These are phyloP conservation scores for Mycena crocata DNA, from an alignment of 768 basidiomycete genomes.

Conservation along the genomic window DNA sequence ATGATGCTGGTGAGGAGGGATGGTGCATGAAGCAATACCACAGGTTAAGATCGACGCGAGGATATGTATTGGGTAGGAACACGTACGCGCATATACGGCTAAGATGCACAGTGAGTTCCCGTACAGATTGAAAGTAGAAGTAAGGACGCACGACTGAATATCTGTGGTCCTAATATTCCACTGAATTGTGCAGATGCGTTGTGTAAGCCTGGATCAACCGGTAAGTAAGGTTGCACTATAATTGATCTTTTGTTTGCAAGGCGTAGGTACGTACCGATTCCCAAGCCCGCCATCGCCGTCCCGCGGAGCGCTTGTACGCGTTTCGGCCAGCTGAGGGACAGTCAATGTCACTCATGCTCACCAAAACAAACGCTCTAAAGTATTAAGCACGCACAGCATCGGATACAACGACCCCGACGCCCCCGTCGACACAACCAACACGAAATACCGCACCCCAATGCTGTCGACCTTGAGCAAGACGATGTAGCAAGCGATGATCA, in stretches of 20 bases:
- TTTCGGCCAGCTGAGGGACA: conserved; percentile 35
- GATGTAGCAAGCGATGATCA: conserved; percentile 35
- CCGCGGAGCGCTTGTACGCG: conserved; percentile 37
- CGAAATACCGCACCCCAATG: conserved; percentile 32
- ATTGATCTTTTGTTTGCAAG: not conserved
- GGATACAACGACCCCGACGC: conserved; percentile 37
- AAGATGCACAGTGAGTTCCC: not conserved
- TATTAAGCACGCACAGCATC: conserved; percentile 18
- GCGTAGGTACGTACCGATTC: conserved; percentile 24
- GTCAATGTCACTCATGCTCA: not conserved
- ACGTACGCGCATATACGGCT: conserved; percentile 22
- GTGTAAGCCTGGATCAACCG: conserved; percentile 26
- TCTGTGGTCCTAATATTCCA: conserved; percentile 38
- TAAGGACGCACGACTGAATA: conserved; percentile 30
- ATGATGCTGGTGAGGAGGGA: conserved; percentile 6
- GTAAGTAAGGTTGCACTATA: no score
- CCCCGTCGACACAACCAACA: conserved; percentile 34
- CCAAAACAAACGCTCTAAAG: not conserved
- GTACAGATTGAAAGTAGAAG: not conserved
- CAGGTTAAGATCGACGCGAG: no score
- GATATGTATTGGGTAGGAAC: no score
- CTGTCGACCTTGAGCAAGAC: conserved; percentile 33
- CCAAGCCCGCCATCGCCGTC: conserved; percentile 36
- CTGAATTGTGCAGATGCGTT: conserved; percentile 36
- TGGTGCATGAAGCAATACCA: not conserved